Conservation (phyloP, 495 filamentous ascomycete species). For the Neurospora hispaniola region DNA sequence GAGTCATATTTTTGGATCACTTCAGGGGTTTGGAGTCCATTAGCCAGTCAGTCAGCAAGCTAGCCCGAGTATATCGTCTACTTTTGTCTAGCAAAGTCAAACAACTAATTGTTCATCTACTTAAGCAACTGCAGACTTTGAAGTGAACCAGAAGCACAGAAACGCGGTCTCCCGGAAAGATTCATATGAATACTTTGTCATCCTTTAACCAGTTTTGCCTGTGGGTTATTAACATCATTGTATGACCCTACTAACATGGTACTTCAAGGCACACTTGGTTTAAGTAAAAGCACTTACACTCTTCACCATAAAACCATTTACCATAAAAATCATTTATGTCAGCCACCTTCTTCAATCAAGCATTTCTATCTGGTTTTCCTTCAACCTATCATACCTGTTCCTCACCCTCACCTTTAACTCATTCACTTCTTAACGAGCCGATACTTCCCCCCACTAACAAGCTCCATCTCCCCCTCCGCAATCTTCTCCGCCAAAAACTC, state of each 20-base stretch:
- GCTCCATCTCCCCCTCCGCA: constrained; percentile 55
- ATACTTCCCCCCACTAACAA: constrained; percentile 60
- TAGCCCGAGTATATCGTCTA: background rate
- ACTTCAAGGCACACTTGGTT: too few relatives aligned
- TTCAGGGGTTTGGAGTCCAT: background rate
- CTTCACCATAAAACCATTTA: too few relatives aligned
- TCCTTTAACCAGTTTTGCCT: background rate
- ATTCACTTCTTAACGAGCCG: constrained; percentile 42
- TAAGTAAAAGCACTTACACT: too few relatives aligned
- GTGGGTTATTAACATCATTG: background rate
- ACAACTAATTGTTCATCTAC: background rate
- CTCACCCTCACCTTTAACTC: background rate
- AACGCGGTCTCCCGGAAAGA: background rate
- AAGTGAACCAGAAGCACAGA: background rate
- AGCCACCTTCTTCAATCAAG: background rate
- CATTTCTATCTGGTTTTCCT: background rate
- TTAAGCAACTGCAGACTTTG: background rate
- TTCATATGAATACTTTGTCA: background rate
- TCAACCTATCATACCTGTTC: background rate
- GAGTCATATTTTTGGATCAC: background rate
- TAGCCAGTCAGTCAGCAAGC: background rate
- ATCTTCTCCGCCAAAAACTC: constrained; percentile 73
- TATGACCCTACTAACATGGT: too few relatives aligned
- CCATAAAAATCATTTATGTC: too few relatives aligned
- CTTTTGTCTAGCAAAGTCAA: background rate